Evolutionary conservation across 2,329 filamentous ascomycete species (phyloP), one percentile per base, ranked within the genome.

Genomic region (Fusarium acutatum): DNA sequence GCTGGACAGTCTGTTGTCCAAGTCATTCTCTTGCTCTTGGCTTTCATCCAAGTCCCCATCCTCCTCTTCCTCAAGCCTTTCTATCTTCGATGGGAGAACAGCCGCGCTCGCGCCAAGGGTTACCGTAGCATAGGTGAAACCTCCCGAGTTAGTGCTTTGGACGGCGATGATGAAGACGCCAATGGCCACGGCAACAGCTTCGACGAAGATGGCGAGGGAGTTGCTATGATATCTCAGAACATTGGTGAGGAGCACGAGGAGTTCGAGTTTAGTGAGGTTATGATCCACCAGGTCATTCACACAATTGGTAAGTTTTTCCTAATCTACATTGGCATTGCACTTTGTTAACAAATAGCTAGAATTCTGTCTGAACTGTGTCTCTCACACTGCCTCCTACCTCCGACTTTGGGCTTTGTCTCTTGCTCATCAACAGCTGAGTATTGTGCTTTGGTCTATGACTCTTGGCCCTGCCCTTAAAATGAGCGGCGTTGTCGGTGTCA

Each of bases 261-360:
- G 81, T 99, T 99, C 82, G 96, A 99, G 78, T 99, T 99, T 82
- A 90, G 93, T 68, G 96, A 99, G 82, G 90, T 95, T 73, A 98
- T 99, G 95, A 99, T 99, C 80, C 96, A 99, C 84, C 96, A 99
- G 83, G 91, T 98, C 81, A 99, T 99, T 80, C 97, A 98, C 86
- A 98, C 96, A 24, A 98, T 98, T 79, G 95, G 94, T 96, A 91
- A 84, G 92, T 84, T 49, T 12, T n/a, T 15, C 24, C 18, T 7
- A 35, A 32, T 44, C 8, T 20, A 9, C 15, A 20, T 11, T 22
- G 56, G 30, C 6, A n/a, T 67, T 24, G 41, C 40, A 37, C 34
- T 15, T 9, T 7, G 11, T 81, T 86, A 80, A 85, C 71, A 37
- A 20, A 7, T 32, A 13, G 61, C 9, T 75, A 95, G 94, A 99